Evolutionary conservation across 108 stramenopile genomes (phyloP), one percentile per base, ranked within the genome.

Genomic region (Cyclotella baltica): DNA sequence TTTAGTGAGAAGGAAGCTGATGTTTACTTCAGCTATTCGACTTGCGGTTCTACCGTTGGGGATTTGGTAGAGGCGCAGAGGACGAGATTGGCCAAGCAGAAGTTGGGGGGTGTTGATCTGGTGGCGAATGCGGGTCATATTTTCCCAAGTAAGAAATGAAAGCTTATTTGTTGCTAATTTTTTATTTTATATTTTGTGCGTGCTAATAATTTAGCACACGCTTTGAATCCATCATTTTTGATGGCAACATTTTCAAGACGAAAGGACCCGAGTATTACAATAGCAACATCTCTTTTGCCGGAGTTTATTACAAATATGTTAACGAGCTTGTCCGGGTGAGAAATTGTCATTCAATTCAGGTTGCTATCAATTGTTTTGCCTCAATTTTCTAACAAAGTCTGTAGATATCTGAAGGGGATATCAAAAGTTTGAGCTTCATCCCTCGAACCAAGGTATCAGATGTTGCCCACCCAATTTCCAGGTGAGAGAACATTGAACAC

Each of bases 41-140:
- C 70, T 10, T 72, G 70, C 35, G 57, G 57, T 43, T 72, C 70
- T 15, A 72, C 70, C 20, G 70, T 31, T 1, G 18, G 57, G 5
- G 31, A 56, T 58, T 72, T 18, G 70, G 6, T 20, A 40, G 4
- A 8, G 36, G 27, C 3, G 6, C 37, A 27, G 18, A 19, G 31
- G 53, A 37, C 4, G 27, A 23, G 13, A 13, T 43, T 43, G 40
- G 40, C 10, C 40, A 8, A 8, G 8, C 8, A 43, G 13, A 13
- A 13, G 8, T 43, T 43, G 40, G 40, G 40, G 10, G 40, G 40
- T 43, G 40, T 13, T 43, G 40, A 43, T 11, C 8, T 43, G 8
- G 8, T 43, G 40, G 40, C 40, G 10, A 43, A 43, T 43, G 10
- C 40, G 8, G 13, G 8, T 13, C 40, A 13, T 43, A 13, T 43